Evolutionary conservation across 371 early-diverging fungal genomes (phyloP), one percentile per base, ranked within the genome.

Genomic region (Mortierella sp.): DNA sequence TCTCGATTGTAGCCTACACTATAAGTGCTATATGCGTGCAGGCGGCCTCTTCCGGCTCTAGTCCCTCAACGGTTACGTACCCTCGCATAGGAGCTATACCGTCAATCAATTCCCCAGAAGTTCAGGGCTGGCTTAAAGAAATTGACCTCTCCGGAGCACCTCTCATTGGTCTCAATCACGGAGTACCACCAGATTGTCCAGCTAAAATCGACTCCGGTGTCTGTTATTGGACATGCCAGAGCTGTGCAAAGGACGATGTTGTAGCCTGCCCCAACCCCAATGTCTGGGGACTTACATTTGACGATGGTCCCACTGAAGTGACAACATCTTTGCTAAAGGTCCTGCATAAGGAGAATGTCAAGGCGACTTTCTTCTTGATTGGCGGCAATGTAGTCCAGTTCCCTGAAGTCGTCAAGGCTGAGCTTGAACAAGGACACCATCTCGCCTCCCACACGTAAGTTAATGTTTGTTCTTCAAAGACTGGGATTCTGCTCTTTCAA

Each of bases 331-430:
- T 92, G 7, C 65, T 94, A 21, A 75, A 83, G 32, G 72, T 85
- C 41, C 70, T 93, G 36, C 86, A 86, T 15, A 63, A 76, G 22
- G 64, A 84, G 40, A 70, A 86, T 41, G 76, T 90, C 62, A 90
- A 87, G 59, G 92, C 87, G 7, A 93, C 94, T 0, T 93, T 93
- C 69, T 94, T 92, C 77, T 84, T 92, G n/a, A 86, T 91, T 67
- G 93, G 92, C 11, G 65, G 60, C 21, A 77, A 77, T 52, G 69
- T 83, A 3, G 67, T 71, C 16, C 28, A 70, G 64, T 74, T 83
- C 57, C 91, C 90, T 1, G 84, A 87, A 0, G 69, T 79, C 33
- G 85, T 87, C 33, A 71, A 79, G 33, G 33, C 33, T 22, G 72
- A 71, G 24, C 58, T 57, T 15, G 19, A 32, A 5, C 71, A 67